A percentile compares a stretch with the other conserved stretches of the same genome.
Conservation (phyloP, 305 asterid genomes). For the Ilex paraguariensis region DNA sequence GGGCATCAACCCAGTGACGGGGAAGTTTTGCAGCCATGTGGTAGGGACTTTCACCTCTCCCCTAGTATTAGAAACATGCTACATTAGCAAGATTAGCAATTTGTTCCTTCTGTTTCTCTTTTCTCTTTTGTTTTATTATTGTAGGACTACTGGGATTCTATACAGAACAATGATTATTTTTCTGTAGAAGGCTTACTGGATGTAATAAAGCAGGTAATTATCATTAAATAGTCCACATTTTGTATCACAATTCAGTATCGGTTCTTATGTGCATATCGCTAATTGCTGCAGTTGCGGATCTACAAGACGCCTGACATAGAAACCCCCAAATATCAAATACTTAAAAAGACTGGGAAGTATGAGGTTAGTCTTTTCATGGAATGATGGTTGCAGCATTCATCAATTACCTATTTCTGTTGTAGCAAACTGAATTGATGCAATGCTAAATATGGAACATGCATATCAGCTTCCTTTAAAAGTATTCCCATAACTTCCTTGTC, state of each 20-base stretch:
- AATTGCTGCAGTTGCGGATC: slow-evolving; percentile 47
- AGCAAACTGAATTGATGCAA: not conserved
- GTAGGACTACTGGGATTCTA: slow-evolving; percentile 95
- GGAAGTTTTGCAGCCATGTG: slow-evolving; percentile 83
- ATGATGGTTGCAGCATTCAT: not conserved
- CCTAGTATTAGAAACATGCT: too few species aligned
- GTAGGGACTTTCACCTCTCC: slow-evolving; percentile 20
- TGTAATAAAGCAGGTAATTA: slow-evolving; percentile 57
- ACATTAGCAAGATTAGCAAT: too few species aligned
- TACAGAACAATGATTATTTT: slow-evolving; percentile 65
- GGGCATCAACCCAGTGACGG: slow-evolving; percentile 77
- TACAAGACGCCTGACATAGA: slow-evolving; percentile 87
- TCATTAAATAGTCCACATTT: too few species aligned
- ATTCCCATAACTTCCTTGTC: not conserved
- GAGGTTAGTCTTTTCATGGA: slow-evolving; percentile 43
- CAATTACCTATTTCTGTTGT: not conserved
- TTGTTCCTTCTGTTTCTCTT: not conserved
- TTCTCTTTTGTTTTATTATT: not conserved
- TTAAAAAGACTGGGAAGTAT: slow-evolving; percentile 63
- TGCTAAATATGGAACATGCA: not conserved
- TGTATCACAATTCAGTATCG: not conserved
- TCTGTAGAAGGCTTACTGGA: slow-evolving; percentile 78
- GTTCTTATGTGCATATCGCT: not conserved
- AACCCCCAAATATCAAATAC: slow-evolving; percentile 69
- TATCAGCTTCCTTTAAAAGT: too few species aligned